Base-by-base conservation (phyloP, 768 basidiomycete species). In the Cyclocybe aegerita region DNA sequence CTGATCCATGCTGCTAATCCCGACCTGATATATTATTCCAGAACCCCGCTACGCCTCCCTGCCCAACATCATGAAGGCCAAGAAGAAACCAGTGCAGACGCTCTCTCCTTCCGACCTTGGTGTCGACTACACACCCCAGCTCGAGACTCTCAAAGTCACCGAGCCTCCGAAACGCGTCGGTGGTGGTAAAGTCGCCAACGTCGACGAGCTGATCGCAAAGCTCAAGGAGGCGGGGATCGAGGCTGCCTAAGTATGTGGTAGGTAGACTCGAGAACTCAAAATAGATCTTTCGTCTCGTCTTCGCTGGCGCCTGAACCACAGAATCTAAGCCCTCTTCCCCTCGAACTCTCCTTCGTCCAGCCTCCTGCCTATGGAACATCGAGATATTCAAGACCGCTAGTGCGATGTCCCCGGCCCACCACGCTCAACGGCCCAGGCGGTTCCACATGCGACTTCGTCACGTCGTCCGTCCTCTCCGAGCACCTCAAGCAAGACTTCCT, bases 21-120 rank as follows among this genome's bases (percentile, higher is more conserved):
- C 40, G 30, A 16, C 15, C 10, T 43, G 49, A 43, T 37, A 54
- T 8, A 51, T 44, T 36, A 41, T 38, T 47, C 47, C 42, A 93
- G 95, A 96, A 68, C 96, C 96, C 0, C 88, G 96, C 58, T 99
- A 97, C 63, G 97, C 97, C 0, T 93, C 95, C n/a, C 68, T 99
- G 52, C 93, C 93, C 3, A 94, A 93, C 60, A 96, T 96, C 69
- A 96, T 96, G 92, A 95, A 96, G 70, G 97, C 97, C n/a, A 98
- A 98, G 80, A 99, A 98, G 80, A 99, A 99, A 74, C 86, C 89
- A 10, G 70, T 98, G 38, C 86, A 95, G 70, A 93, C 90, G 63
- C 61, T 97, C 45, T 81, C 81, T 11, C 77, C 93, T 1, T 74
- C 76, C 16, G 93, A 94, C 58, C 83, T 98, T 16, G 84, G 85